A percentile compares a stretch with the other conserved stretches of the same genome.
phyloP scores from a whole-genome alignment of 2,329 filamentous ascomycete species.

The Clarireedia monteithiana region DNA sequence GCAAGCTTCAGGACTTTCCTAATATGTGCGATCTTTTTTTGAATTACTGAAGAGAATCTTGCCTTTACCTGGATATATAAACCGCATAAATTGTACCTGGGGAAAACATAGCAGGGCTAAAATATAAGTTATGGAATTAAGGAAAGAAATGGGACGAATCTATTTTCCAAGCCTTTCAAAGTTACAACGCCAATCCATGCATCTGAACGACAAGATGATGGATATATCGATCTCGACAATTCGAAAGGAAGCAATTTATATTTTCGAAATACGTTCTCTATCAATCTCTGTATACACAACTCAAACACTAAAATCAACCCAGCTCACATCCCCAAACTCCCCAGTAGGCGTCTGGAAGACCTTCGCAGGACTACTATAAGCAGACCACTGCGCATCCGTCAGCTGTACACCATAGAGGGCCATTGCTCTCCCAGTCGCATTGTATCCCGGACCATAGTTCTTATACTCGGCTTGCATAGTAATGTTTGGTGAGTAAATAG shows the following conservation, averaged over 20 bases:
- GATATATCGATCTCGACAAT: too few relatives aligned
- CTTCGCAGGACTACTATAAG: constrained; percentile 14
- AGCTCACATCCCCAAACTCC: constrained; percentile 18
- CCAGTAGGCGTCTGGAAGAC: constrained; percentile 20
- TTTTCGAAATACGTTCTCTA: not conserved
- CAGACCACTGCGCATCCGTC: constrained; percentile 13
- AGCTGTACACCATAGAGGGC: constrained; percentile 15
- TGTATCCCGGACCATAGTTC: constrained; percentile 43
- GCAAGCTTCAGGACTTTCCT: too few relatives aligned
- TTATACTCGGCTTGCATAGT: constrained; percentile 46
- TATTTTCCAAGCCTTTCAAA: too few relatives aligned
- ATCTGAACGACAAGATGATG: not conserved
- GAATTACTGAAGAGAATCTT: too few relatives aligned
- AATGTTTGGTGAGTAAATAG: constrained; percentile 29
- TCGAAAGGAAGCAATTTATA: not conserved
- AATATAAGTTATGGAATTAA: too few relatives aligned
- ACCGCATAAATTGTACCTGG: too few relatives aligned
- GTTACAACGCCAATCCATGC: not conserved
- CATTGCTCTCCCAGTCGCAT: constrained; percentile 34
- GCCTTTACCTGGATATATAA: too few relatives aligned
- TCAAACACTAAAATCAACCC: constrained; percentile 20
- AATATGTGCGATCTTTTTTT: too few relatives aligned
- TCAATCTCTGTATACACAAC: not conserved
- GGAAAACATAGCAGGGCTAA: too few relatives aligned
- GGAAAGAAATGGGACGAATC: too few relatives aligned